Conservation (phyloP, 345 rosid genomes). For the Kernera saxatilis region DNA sequence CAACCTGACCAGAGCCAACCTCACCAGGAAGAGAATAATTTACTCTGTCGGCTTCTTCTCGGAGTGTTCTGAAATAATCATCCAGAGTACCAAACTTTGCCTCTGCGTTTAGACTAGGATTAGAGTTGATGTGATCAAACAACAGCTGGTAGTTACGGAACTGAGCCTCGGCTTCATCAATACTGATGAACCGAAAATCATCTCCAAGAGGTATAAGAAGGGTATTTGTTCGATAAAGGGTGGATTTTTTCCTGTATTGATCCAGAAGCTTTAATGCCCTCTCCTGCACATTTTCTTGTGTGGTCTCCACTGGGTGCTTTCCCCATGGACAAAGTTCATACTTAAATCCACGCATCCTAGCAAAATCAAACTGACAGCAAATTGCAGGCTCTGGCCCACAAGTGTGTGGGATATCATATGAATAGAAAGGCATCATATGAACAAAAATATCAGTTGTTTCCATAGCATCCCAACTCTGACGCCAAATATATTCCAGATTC, state of each 20-base stretch:
- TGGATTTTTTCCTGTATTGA: constrained; percentile 95
- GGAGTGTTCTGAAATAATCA: constrained; percentile 74
- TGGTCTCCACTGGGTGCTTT: constrained; percentile 68
- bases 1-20: constrained; percentile 68
- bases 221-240: constrained; percentile 77
- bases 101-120: constrained; percentile 79
- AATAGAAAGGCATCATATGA: constrained; percentile 99
- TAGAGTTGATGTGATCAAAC: constrained; percentile 88
- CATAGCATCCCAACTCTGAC: constrained; percentile 92
- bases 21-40: constrained; percentile 83
- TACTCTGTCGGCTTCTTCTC: constrained; percentile 79
- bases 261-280: constrained; percentile 77
- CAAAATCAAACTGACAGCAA: constrained; percentile 98
- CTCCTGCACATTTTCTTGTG: constrained; percentile 75
- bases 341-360: constrained; percentile 51
- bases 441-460: constrained; percentile 94
- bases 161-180: constrained; percentile 93
- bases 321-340: constrained; percentile 92
- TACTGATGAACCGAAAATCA: constrained; percentile 80
- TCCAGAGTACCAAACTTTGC: constrained; percentile 89
- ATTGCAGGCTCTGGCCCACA: constrained; percentile 99
- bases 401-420: constrained; percentile 96
- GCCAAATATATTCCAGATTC: constrained; percentile 92
- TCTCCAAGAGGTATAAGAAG: constrained; percentile 97
- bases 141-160: constrained; percentile 83